Evolutionary conservation across 768 basidiomycete species (phyloP), one percentile per base, ranked within the genome.

Genomic region (Pleurotus platypus): DNA sequence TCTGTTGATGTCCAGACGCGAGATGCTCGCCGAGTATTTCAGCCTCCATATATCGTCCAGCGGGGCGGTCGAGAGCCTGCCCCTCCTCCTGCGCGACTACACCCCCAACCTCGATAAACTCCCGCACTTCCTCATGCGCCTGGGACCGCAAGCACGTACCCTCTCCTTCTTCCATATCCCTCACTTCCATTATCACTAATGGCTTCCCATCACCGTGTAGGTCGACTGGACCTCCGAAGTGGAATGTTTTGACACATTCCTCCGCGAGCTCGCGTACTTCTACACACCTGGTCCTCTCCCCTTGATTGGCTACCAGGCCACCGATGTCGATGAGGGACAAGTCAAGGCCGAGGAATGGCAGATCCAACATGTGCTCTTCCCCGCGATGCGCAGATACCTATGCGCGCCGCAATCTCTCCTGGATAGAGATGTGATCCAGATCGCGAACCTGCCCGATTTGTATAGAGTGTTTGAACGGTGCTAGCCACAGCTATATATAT

Each of bases 401-500:
- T 69, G 74, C 4, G 83, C 85, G 46, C 93, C 79, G 5, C 87
- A 81, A 67, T 81, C 80, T 2, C 74, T 88, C 58, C 76, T 88
- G 49, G 89, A 87, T 61, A 67, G 73, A 24, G 90, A 92, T 64
- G 85, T 98, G 4, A 84, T 92, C 2, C 91, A 95, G 70, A 83
- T 96, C 16, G 94, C 97, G 8, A 89, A 84, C 69, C 71, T 98
- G 43, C 94, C 94, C 1, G 93, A 95, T 61, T 74, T 99, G 54
- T 99, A 97, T 70, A 87, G 89, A 60, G 90, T 98, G 0, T 99
- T 98, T 65, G 95, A 98, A 72, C 73, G 95, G 61, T 98, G 95
- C 67, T 98, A 67, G 45, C 15, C 47, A 30, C 48, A 24, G 38
- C 49, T 55, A 50, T 49, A 49, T 35, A 35, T 35, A 35, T 35